Conservation (phyloP, 257 asterid genomes). For the Jacaranda mimosifolia region DNA sequence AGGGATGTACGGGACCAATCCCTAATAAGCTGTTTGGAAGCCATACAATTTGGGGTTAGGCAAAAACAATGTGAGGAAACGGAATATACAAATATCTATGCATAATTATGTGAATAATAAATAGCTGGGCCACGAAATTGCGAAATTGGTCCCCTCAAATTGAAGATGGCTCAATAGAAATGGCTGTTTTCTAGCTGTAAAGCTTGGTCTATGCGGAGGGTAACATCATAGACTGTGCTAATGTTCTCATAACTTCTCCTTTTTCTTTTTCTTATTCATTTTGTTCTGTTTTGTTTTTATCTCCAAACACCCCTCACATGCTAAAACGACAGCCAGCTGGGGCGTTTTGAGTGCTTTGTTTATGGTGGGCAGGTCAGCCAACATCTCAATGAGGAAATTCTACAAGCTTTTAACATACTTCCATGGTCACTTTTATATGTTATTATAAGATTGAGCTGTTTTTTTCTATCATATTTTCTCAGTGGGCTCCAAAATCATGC, state of each 20-base stretch:
- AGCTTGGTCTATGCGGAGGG: constrained; percentile 37
- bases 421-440: not conserved
- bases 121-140: not conserved
- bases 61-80: constrained; percentile 1
- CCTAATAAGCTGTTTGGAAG: not conserved
- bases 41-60: not conserved
- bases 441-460: not conserved
- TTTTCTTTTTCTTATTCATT: not conserved
- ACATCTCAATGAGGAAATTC: not conserved
- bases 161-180: constrained; percentile 3
- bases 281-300: not conserved
- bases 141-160: constrained; percentile 32
- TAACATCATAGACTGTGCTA: too few species aligned
- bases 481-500: not conserved
- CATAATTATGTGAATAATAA: not conserved
- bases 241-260: too few species aligned
- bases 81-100: not conserved
- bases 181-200: constrained; percentile 50
- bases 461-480: not conserved
- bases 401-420: not conserved
- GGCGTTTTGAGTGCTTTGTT: not conserved
- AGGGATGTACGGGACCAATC: too few species aligned
- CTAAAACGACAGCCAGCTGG: constrained; percentile 28
- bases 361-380: not conserved
- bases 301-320: constrained; percentile 5